Percentiles rank a stretch among this genome's conserved stretches.
Conservation (phyloP, 1,139 yeast genomes). For the Taphrina flavorubra region DNA sequence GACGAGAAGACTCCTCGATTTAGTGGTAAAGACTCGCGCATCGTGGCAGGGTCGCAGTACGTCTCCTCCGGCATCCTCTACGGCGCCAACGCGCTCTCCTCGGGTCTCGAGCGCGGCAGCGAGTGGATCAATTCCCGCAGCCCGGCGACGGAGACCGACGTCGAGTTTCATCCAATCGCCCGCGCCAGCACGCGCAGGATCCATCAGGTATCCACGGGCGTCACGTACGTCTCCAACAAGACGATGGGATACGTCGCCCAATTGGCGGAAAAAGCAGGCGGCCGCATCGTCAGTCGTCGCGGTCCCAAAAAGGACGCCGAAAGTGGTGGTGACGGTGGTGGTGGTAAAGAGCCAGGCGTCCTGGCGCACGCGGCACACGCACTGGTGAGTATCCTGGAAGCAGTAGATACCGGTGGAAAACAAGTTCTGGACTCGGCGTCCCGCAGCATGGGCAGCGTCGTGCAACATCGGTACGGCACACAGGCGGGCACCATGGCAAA, state of each 20-base stretch:
- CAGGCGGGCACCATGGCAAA: constrained; percentile 37
- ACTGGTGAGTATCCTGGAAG: constrained; percentile 59
- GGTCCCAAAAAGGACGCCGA: constrained; percentile 24
- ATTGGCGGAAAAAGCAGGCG: constrained; percentile 28
- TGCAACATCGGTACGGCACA: constrained; percentile 37
- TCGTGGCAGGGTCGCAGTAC: constrained; percentile 17
- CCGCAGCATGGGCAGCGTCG: constrained; percentile 18
- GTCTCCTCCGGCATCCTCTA: constrained; percentile 32
- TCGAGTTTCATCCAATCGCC: constrained; percentile 26
- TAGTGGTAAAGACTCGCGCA: constrained; percentile 1
- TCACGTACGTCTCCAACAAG: constrained; percentile 24
- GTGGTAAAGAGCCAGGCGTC: constrained; percentile 29
- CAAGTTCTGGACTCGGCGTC: constrained; percentile 33
- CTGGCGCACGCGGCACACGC: constrained; percentile 63
- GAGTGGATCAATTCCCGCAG: constrained; percentile 23
- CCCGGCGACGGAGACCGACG: constrained; percentile 12
- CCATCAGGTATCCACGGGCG: constrained; percentile 23
- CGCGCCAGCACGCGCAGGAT: constrained; percentile 26
- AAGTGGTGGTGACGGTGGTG: neutral
- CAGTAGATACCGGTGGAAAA: constrained; percentile 74
- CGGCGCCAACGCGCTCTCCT: constrained; percentile 15
- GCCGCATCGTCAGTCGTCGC: constrained; percentile 9
- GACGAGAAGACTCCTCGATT: too few species aligned
- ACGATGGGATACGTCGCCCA: constrained; percentile 26
- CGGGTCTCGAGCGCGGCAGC: constrained; percentile 23